A percentile compares a stretch with the other conserved stretches of the same genome.
phyloP scores from a whole-genome alignment of 2,329 filamentous ascomycete genomes.

The Trichoderma hamatum region DNA sequence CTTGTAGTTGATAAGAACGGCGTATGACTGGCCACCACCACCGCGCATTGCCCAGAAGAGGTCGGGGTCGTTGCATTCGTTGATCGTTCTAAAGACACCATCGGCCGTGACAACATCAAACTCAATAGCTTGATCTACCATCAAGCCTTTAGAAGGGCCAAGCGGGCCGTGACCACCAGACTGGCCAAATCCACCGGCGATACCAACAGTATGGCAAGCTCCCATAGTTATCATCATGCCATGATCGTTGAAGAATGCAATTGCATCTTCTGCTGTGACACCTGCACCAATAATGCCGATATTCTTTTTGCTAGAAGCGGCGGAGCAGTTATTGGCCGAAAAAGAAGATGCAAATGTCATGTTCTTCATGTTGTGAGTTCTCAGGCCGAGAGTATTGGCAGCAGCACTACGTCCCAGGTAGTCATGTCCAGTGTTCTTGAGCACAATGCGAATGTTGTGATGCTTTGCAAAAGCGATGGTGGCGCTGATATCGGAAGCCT shows the following conservation, averaged over 20 bases:
- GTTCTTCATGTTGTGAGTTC: conserved; percentile 46
- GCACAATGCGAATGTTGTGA: conserved; percentile 43
- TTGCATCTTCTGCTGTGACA: conserved; percentile 52
- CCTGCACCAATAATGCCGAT: conserved; percentile 49
- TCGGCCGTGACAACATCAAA: conserved; percentile 54
- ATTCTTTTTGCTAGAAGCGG: background rate
- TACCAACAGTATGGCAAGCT: conserved; percentile 58
- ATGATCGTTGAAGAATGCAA: conserved; percentile 47
- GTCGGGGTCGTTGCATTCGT: conserved; percentile 49
- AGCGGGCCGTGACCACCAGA: conserved; percentile 62
- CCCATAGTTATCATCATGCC: conserved; percentile 57
- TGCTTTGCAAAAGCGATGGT: conserved; percentile 44
- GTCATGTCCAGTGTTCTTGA: conserved; percentile 41
- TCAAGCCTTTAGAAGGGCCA: conserved; percentile 57
- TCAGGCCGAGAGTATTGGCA: conserved; percentile 42
- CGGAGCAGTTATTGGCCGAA: conserved; percentile 37
- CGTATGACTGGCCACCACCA: conserved; percentile 52
- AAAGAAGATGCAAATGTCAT: conserved; percentile 39
- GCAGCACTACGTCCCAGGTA: conserved; percentile 43
- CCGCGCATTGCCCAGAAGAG: conserved; percentile 63
- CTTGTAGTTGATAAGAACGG: conserved; percentile 50
- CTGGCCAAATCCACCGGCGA: conserved; percentile 62
- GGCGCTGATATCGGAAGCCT: conserved; percentile 21
- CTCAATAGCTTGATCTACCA: conserved; percentile 60
- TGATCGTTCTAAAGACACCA: conserved; percentile 50